Percentiles rank a stretch among this genome's conserved stretches.
These are phyloP conservation scores for Sporothrix schenckii DNA, from an alignment of 2,329 filamentous ascomycete species.

Conservation along the genomic window DNA sequence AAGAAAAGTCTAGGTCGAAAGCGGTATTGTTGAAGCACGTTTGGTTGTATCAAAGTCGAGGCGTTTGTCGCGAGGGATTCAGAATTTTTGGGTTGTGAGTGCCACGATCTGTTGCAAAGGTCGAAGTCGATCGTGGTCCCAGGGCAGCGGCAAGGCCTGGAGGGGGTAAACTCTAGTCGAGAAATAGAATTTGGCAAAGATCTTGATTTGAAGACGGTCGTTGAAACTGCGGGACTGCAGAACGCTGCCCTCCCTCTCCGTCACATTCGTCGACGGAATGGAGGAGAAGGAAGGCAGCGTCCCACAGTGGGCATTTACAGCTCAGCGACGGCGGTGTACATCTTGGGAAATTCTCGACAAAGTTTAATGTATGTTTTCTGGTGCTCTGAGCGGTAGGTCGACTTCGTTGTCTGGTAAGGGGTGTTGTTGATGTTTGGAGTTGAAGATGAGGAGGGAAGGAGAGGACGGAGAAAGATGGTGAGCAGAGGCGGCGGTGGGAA, in stretches of 20 bases:
- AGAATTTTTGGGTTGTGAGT: constrained; percentile 26
- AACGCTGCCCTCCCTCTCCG: constrained; percentile 51
- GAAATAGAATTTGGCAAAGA: constrained; percentile 53
- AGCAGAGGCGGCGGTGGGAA: constrained; percentile 19
- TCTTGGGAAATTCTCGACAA: constrained; percentile 67
- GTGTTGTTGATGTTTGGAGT: constrained; percentile 39
- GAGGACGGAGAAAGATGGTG: constrained; percentile 5
- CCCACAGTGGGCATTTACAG: constrained; percentile 90
- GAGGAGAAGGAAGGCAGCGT: constrained; percentile 50
- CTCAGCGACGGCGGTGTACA: constrained; percentile 80
- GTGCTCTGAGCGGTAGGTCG: constrained; percentile 52
- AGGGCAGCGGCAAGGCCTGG: constrained; percentile 55
- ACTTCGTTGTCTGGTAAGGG: constrained; percentile 66
- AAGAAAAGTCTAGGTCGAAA: not conserved
- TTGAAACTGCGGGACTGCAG: constrained; percentile 84
- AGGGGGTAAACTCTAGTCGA: constrained; percentile 68
- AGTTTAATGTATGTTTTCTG: constrained; percentile 54
- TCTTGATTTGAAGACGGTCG: constrained; percentile 62
- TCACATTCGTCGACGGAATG: constrained; percentile 15
- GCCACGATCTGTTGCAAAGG: constrained; percentile 26
- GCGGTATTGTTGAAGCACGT: constrained; percentile 28
- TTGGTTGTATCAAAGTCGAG: constrained; percentile 45
- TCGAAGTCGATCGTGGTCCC: constrained; percentile 35
- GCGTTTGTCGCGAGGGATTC: constrained; percentile 32
- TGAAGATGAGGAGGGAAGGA: constrained; percentile 30